Conservation (phyloP, 176 grass and related monocot species). For the Phyllostachys edulis region DNA sequence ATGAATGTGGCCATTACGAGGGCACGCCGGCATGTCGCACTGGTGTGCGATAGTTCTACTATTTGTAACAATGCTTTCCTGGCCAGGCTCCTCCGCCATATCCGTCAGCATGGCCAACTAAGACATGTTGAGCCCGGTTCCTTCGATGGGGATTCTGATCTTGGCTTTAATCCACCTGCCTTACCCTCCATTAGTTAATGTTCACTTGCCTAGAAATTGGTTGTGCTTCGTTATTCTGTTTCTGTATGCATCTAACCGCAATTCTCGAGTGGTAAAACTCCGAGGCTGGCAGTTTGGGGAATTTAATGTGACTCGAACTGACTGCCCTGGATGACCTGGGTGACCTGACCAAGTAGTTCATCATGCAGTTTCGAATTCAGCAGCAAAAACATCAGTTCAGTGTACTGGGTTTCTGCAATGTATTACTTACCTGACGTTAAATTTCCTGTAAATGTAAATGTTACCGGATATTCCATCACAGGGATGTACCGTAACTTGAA, state of each 20-base stretch:
- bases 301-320: neutral
- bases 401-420: neutral
- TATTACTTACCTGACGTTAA: neutral
- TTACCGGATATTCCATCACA: neutral
- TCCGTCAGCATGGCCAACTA: slow-evolving; percentile 66
- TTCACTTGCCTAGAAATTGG: neutral
- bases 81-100: slow-evolving; percentile 71
- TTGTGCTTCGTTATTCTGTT: neutral
- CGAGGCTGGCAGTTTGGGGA: neutral
- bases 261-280: slow-evolving; percentile 13
- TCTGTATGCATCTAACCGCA: neutral
- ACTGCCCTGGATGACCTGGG: neutral
- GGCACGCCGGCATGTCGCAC: slow-evolving; percentile 66
- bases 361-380: neutral
- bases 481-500: neutral
- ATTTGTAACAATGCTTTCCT: slow-evolving; percentile 84
- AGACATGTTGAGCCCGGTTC: slow-evolving; percentile 64
- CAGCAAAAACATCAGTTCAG: neutral
- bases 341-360: neutral
- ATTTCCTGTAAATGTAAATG: neutral
- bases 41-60: slow-evolving; percentile 84
- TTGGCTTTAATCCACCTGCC: slow-evolving; percentile 29
- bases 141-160: slow-evolving; percentile 16
- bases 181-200: slow-evolving; percentile 25
- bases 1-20: slow-evolving; percentile 90